Conservation (phyloP, 2,329 filamentous ascomycete genomes). For the Colletotrichum eleusines region DNA sequence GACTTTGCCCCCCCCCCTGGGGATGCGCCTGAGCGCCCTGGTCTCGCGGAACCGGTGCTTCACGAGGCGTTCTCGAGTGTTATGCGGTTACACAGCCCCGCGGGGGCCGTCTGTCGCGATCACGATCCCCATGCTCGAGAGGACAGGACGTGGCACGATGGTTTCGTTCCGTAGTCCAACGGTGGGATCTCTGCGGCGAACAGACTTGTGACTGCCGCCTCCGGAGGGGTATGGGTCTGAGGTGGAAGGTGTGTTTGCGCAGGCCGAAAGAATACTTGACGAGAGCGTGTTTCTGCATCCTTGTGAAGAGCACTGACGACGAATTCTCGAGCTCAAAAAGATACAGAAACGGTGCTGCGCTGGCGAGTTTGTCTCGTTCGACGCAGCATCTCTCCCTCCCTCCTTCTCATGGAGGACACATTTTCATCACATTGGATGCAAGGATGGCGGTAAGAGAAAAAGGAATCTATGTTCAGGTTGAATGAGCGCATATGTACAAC, state of each 20-base stretch:
- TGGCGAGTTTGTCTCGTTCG: slow-evolving; percentile 1
- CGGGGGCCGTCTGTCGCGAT: slow-evolving; percentile 58
- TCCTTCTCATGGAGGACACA: no score
- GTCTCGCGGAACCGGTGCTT: slow-evolving; percentile 50
- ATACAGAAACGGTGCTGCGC: neutral
- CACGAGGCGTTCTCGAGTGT: slow-evolving; percentile 53
- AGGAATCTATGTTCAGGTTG: slow-evolving; percentile 30
- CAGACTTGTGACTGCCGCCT: slow-evolving; percentile 53
- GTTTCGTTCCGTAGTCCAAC: slow-evolving; percentile 57
- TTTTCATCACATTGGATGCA: no score
- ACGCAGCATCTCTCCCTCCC: neutral
- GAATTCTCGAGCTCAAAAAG: neutral
- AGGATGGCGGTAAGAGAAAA: neutral
- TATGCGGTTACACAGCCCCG: slow-evolving; percentile 61
- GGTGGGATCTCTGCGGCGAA: slow-evolving; percentile 55
- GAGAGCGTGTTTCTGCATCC: slow-evolving; percentile 64
- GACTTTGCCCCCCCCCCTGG: no score
- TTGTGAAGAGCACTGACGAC: slow-evolving; percentile 57
- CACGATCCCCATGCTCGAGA: slow-evolving; percentile 59
- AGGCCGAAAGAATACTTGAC: slow-evolving; percentile 58
- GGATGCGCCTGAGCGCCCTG: no score
- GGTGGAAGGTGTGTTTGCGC: slow-evolving; percentile 56
- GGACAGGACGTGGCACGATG: slow-evolving; percentile 57
- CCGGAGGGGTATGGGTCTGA: slow-evolving; percentile 45
- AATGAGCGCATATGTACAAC: slow-evolving; percentile 25